These are phyloP conservation scores for Rubia tinctorum DNA, from an alignment of 305 asterid genomes.

Conservation along the genomic window DNA sequence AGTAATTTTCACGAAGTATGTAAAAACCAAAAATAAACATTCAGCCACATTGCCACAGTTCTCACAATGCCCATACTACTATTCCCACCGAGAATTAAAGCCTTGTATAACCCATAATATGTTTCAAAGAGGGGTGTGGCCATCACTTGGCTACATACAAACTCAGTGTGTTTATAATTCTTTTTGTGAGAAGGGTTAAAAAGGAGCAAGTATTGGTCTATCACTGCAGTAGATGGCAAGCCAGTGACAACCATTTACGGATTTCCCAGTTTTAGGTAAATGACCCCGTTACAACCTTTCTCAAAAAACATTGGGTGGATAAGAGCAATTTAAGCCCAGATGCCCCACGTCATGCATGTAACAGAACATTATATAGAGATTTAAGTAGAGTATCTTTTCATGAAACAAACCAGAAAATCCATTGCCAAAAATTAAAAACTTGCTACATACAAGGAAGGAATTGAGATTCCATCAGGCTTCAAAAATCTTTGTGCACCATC, in stretches of 20 bases:
- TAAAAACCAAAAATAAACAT: background rate
- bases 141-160: background rate
- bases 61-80: too few relatives aligned
- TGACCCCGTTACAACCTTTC: background rate
- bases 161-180: background rate
- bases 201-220: background rate
- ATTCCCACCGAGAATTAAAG: background rate
- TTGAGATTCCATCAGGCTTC: slow-evolving; percentile 90
- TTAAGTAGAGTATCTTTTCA: background rate
- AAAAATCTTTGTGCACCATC: slow-evolving; percentile 97
- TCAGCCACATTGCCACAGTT: background rate
- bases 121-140: background rate
- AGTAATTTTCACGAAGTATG: background rate
- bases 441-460: slow-evolving; percentile 84
- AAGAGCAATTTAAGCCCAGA: background rate
- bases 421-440: background rate
- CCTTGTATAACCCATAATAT: background rate
- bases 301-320: background rate
- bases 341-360: background rate
- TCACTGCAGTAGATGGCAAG: background rate
- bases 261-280: background rate
- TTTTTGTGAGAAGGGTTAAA: background rate
- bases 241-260: background rate
- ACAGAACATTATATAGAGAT: background rate
- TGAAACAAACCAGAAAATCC: background rate